These are phyloP conservation scores for Blastocystis sp. DNA, from an alignment of 352 stramenopile genomes.

Conservation along the genomic window DNA sequence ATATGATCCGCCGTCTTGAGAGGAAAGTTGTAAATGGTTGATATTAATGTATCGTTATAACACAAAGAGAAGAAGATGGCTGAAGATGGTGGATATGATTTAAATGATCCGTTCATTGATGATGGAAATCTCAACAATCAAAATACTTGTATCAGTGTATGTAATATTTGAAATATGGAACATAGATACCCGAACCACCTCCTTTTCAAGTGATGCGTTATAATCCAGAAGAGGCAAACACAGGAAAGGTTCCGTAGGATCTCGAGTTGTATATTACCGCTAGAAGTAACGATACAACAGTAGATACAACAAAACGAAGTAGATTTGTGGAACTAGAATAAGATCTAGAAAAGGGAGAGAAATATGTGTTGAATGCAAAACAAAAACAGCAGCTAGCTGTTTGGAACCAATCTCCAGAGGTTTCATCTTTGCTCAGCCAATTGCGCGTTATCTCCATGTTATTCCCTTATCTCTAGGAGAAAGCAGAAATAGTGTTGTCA, in stretches of 20 bases:
- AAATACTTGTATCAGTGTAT: neutral
- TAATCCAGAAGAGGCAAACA: neutral
- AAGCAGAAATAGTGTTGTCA: neutral
- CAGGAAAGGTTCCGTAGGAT: neutral
- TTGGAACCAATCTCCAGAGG: neutral
- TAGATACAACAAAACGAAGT: constrained; percentile 12
- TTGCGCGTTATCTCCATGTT: neutral
- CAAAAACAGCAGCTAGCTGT: constrained; percentile 34
- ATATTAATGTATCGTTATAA: neutral
- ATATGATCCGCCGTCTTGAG: constrained; percentile 55
- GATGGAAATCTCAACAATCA: constrained; percentile 33
- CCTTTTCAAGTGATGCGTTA: constrained; percentile 60
- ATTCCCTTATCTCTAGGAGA: neutral
- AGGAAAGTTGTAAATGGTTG: constrained; percentile 57
- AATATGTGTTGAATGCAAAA: neutral
- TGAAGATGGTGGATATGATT: constrained; percentile 36
- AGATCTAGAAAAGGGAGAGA: constrained; percentile 35
- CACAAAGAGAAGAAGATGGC: constrained; percentile 56
- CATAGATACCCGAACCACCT: constrained; percentile 27
- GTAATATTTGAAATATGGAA: neutral
- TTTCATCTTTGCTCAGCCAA: neutral
- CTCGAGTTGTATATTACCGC: neutral
- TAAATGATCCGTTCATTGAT: constrained; percentile 57
- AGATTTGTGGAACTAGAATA: neutral
- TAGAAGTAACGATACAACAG: neutral